These are phyloP conservation scores for Neonectria coccinea DNA, from an alignment of 2,329 filamentous ascomycete genomes.

Conservation along the genomic window DNA sequence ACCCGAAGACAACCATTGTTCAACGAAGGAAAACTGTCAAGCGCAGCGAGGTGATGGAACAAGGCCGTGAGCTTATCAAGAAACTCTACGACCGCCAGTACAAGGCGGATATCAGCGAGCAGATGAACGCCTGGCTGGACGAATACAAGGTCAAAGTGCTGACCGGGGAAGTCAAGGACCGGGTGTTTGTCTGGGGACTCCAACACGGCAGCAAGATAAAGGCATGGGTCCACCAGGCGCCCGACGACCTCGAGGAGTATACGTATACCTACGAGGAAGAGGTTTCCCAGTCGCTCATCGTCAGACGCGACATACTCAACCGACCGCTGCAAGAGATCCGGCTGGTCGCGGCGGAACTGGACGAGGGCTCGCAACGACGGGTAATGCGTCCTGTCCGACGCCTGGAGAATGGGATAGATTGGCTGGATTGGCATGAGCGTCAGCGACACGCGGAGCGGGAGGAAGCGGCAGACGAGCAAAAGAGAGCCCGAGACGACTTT, in stretches of 20 bases:
- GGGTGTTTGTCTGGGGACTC: not conserved
- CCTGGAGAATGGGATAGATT: slow-evolving; percentile 7
- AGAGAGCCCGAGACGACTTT: not conserved
- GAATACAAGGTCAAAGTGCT: slow-evolving; percentile 12
- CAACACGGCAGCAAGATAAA: not conserved
- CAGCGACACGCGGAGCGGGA: not conserved
- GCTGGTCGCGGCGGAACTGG: not conserved
- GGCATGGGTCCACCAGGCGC: not conserved
- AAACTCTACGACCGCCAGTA: not conserved
- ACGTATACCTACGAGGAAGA: slow-evolving; percentile 4
- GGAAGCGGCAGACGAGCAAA: not conserved
- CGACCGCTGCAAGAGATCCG: slow-evolving; percentile 4
- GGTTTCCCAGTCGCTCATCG: not conserved
- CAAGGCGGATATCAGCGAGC: not conserved
- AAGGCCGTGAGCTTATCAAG: not conserved
- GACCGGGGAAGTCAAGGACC: not conserved
- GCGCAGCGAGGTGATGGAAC: slow-evolving; percentile 4
- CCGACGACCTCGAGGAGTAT: slow-evolving; percentile 4
- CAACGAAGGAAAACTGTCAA: slow-evolving; percentile 3
- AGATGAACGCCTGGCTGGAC: slow-evolving; percentile 10
- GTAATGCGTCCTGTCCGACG: not conserved
- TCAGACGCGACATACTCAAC: slow-evolving; percentile 2
- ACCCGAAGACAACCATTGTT: not conserved
- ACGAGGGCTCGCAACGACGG: not conserved
- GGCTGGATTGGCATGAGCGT: slow-evolving; percentile 12